phyloP scores from a whole-genome alignment of 108 stramenopile species.

The Schizochytrium sp. region DNA sequence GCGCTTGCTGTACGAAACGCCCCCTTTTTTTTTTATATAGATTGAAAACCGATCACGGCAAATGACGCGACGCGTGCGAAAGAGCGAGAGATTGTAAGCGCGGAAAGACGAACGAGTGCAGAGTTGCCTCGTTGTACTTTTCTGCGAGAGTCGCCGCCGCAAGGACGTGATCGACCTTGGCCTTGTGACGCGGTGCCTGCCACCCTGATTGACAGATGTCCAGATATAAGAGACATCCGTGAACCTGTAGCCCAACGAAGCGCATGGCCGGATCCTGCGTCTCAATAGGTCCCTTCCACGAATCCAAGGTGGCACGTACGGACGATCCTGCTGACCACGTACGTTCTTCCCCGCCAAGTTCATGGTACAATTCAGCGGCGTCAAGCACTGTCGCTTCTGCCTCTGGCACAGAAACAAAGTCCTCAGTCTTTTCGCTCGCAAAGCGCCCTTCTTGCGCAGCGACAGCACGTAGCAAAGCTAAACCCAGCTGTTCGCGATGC shows the following conservation, averaged over 20 bases:
- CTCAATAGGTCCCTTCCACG: neutral
- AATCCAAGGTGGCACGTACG: neutral
- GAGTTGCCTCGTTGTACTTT: neutral
- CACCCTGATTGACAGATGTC: neutral
- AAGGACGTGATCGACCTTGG: neutral
- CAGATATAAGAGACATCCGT: neutral
- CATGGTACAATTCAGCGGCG: neutral
- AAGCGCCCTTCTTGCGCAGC: too few relatives aligned
- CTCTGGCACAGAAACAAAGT: neutral
- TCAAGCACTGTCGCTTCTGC: neutral
- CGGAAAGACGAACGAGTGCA: neutral
- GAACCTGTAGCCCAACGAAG: neutral
- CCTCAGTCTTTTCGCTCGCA: too few relatives aligned
- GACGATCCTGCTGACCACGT: neutral
- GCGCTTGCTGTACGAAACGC: too few relatives aligned
- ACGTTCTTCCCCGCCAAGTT: neutral
- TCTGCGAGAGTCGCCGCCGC: neutral
- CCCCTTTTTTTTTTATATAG: too few relatives aligned
- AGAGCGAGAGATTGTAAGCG: neutral
- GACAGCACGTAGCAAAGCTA: too few relatives aligned
- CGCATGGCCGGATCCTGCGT: neutral
- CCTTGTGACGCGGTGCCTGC: neutral
- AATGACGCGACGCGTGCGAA: too few relatives aligned
- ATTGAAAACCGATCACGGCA: too few relatives aligned
- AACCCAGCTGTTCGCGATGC: neutral